Evolutionary conservation across 805 yeast species (phyloP).

Genomic region (Candida suzukii): DNA sequence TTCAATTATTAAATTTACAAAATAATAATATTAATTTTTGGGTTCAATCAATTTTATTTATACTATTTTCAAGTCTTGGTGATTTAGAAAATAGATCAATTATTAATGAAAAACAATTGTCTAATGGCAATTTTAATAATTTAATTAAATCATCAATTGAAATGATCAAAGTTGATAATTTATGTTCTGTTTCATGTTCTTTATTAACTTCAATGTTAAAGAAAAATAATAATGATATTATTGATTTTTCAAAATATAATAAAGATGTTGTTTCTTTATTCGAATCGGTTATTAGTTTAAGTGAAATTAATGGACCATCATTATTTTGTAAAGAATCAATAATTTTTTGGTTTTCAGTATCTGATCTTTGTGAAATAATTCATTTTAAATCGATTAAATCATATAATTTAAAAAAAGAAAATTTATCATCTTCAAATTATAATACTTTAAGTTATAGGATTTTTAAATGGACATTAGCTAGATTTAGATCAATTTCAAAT

Average conservation of each 20-base stretch:
- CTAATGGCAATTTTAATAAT: conserved; percentile 12
- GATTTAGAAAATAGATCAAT: no score
- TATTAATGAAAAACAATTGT: not conserved
- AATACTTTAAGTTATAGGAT: no score
- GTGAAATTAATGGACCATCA: conserved; percentile 59
- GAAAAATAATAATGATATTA: not conserved
- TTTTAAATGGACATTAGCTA: no score
- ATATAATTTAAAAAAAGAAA: no score
- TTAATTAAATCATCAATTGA: conserved; percentile 30
- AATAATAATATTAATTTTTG: conserved; percentile 8
- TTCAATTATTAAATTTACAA: conserved; percentile 14
- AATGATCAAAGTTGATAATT: conserved; percentile 24
- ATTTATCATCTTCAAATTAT: no score
- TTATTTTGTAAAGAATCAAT: conserved; percentile 38
- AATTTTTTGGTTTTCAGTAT: conserved; percentile 45
- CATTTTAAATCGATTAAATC: conserved; percentile 12
- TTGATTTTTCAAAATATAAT: conserved; percentile 23
- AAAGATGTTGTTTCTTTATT: conserved; percentile 36
- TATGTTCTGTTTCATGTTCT: conserved; percentile 25
- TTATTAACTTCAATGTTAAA: conserved; percentile 16
- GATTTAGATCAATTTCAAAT: no score
- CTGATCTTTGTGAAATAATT: conserved; percentile 27
- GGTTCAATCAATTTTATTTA: conserved; percentile 7
- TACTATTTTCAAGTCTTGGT: conserved; percentile 3
- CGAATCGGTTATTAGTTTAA: conserved; percentile 41